Base-by-base conservation (phyloP, 2,329 filamentous ascomycete species). In the Epichloe scottii region DNA sequence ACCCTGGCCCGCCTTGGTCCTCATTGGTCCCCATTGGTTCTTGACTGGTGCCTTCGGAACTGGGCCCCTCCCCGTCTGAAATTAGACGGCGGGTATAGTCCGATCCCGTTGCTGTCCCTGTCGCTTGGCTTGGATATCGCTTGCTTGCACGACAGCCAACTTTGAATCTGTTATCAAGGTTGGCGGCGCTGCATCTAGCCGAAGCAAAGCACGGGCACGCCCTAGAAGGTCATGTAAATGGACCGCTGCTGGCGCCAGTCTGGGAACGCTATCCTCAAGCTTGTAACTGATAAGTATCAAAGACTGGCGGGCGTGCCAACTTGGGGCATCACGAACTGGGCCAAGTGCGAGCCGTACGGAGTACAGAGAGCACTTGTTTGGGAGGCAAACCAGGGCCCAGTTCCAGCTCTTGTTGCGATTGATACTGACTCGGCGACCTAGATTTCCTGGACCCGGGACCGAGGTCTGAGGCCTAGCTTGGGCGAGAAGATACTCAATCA, bases 171-270 rank as follows among this genome's bases (percentile, higher is more conserved):
- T 30, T 4, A 26, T 34, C 8, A 23, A 30, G 33, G 15, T 14
- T 17, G 33, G 37, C 40, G 14, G 14, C 33, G 35, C 46, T 49
- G 51, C 51, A 49, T 17, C 46, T 52, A 41, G 46, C 51, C 51
- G 46, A 33, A 35, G 21, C 19, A 17, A 14, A 23, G 10, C 10
- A 30, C 30, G 40, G 17, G n/a, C 40, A 26, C 38, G 30, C 23
- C n/a, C 17, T 14, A 42, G 7, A 49, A 21, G 17, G 12, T 10
- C 38, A 49, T 14, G 47, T 26, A 5, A 15, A n/a, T 17, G 40
- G 21, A 34, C 45, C 26, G 42, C n/a, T 23, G 17, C 17, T 35
- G 17, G 41, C 23, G 14, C 37, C 34, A 17, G 33, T 11, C 50
- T 48, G 34, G n/a, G 4, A 37, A 14, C 12, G 8, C 15, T 19